Percentiles rank a stretch among this genome's conserved stretches.
Evolutionary conservation across 495 filamentous ascomycete species (phyloP).

Genomic region (Tricharina praecox): DNA sequence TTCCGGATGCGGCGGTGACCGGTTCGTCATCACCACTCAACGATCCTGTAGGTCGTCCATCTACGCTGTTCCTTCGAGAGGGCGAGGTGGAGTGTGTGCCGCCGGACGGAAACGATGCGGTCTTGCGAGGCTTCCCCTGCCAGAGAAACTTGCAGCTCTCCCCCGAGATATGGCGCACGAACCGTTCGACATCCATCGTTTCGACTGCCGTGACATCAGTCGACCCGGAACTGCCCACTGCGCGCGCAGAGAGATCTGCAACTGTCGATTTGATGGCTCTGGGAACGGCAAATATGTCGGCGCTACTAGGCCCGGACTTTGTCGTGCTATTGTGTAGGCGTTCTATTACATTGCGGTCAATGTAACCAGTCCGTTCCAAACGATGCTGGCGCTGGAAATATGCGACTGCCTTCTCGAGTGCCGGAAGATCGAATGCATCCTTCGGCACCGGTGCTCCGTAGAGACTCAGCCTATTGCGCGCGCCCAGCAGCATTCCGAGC

Average conservation of each 20-base stretch:
- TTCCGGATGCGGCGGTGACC: background rate
- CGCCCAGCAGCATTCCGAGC: conserved; percentile 73
- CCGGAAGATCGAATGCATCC: conserved; percentile 75
- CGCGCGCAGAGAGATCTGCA: conserved; percentile 86
- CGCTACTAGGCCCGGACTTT: conserved; percentile 50
- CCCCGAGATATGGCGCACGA: conserved; percentile 57
- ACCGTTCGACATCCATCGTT: conserved; percentile 71
- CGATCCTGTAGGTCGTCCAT: background rate
- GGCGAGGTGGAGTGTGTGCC: background rate
- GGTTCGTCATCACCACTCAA: conserved; percentile 1
- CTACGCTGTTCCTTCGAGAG: conserved; percentile 5
- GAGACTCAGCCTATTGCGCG: conserved; percentile 67
- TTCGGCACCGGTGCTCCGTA: conserved; percentile 68
- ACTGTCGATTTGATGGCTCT: conserved; percentile 90
- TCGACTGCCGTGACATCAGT: conserved; percentile 82
- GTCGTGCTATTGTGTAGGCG: conserved; percentile 64
- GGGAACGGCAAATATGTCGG: conserved; percentile 53
- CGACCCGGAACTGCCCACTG: conserved; percentile 68
- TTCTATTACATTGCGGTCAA: conserved; percentile 71
- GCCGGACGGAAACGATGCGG: background rate
- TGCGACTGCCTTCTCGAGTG: conserved; percentile 63
- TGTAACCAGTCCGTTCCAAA: conserved; percentile 43
- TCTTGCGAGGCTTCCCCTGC: conserved; percentile 67
- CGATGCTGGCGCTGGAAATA: conserved; percentile 84
- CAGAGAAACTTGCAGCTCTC: conserved; percentile 83